Conservation (phyloP, 2,329 filamentous ascomycete genomes). For the Venturia pyrina region DNA sequence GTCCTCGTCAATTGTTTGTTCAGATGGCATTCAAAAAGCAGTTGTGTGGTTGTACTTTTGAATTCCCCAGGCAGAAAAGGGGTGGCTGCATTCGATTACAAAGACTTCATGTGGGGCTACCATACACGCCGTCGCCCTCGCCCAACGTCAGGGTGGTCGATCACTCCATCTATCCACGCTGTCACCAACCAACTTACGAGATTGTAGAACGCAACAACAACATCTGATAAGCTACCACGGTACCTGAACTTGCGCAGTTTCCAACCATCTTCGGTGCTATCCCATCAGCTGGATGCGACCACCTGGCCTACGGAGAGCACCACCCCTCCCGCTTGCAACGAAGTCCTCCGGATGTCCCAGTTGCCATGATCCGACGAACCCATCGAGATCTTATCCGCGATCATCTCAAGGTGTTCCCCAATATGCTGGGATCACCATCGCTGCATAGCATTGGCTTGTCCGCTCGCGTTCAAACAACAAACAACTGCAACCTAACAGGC, state of each 20-base stretch:
- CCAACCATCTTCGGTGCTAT: neutral
- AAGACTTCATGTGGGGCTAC: too few species aligned
- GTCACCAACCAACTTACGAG: neutral
- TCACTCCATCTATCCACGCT: too few species aligned
- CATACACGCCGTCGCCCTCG: too few species aligned
- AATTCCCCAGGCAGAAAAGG: too few species aligned
- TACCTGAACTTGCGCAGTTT: neutral
- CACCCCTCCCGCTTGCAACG: neutral
- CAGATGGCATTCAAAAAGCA: too few species aligned
- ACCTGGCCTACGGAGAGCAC: neutral
- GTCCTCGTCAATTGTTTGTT: too few species aligned
- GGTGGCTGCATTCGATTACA: too few species aligned
- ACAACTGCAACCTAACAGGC: too few species aligned
- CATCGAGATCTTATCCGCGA: neutral
- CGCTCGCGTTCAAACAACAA: neutral
- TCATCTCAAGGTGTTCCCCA: neutral
- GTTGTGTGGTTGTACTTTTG: too few species aligned
- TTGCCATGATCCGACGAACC: too few species aligned
- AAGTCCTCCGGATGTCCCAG: neutral
- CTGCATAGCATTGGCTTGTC: neutral
- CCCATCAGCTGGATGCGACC: neutral
- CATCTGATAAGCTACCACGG: slow-evolving; percentile 3
- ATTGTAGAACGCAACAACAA: neutral
- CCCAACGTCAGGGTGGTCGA: too few species aligned
- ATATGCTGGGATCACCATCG: neutral